phyloP scores from a whole-genome alignment of 73 alveolate species.

The Diophrys sp. region DNA sequence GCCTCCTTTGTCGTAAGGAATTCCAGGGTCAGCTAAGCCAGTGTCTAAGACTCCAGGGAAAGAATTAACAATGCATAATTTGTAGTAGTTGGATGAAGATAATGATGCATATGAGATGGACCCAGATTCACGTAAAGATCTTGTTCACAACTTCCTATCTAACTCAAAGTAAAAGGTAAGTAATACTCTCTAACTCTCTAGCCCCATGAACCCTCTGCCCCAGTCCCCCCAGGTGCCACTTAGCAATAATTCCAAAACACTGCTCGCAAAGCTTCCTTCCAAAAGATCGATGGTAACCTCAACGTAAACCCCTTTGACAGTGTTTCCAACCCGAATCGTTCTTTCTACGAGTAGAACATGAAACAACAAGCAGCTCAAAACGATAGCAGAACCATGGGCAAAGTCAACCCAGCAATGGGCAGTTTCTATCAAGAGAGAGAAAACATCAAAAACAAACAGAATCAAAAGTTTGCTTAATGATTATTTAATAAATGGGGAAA shows the following conservation, averaged over 20 bases:
- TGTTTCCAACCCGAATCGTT: slow-evolving; percentile 37
- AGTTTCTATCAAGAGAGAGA: slow-evolving; percentile 45
- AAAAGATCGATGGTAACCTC: slow-evolving; percentile 16
- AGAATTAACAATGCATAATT: background rate
- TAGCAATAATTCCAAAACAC: slow-evolving; percentile 12
- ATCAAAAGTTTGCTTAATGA: background rate
- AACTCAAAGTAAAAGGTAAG: background rate
- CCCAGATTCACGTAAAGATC: background rate
- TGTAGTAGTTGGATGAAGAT: background rate
- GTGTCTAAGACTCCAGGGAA: background rate
- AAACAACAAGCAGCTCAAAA: slow-evolving; percentile 1
- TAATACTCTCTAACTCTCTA: no score
- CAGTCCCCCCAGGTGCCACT: slow-evolving; percentile 3
- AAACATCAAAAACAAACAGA: slow-evolving; percentile 21
- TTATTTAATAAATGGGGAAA: slow-evolving; percentile 8
- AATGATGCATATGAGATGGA: slow-evolving; percentile 12
- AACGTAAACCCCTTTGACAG: slow-evolving; percentile 43
- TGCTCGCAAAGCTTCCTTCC: slow-evolving; percentile 10
- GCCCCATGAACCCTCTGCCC: no score
- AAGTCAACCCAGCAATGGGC: slow-evolving; percentile 37
- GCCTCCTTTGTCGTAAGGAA: background rate
- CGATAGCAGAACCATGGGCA: background rate
- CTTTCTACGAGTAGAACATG: slow-evolving; percentile 12
- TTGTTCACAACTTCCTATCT: background rate
- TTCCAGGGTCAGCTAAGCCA: no score